These are phyloP conservation scores for Citrus hindsii DNA, from an alignment of 345 rosid species.

Conservation along the genomic window DNA sequence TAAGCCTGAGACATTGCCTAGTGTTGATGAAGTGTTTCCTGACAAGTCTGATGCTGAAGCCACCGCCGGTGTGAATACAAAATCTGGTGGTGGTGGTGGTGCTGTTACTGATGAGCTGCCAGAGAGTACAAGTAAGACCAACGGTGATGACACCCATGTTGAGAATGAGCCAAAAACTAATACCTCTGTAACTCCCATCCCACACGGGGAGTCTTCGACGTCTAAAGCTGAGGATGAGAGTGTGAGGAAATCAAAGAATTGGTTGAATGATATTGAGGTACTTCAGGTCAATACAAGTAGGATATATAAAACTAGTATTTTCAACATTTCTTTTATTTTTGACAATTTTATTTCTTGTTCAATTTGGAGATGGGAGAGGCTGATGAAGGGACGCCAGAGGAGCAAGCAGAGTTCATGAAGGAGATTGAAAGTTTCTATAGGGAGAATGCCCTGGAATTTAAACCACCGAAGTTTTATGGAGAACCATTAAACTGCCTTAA, in stretches of 20 bases:
- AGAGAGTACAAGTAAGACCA: slow-evolving; percentile 20
- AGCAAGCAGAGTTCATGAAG: slow-evolving; percentile 57
- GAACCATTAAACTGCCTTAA: slow-evolving; percentile 74
- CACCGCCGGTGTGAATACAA: slow-evolving; percentile 3
- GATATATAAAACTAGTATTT: not conserved
- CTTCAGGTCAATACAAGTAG: not conserved
- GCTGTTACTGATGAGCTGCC: slow-evolving; percentile 8
- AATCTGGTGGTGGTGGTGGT: slow-evolving; percentile 5
- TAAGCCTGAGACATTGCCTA: slow-evolving; percentile 34
- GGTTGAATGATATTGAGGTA: slow-evolving; percentile 67
- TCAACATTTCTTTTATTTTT: not conserved
- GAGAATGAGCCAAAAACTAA: slow-evolving; percentile 12
- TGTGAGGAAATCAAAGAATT: slow-evolving; percentile 47
- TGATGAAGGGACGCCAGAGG: slow-evolving; percentile 71
- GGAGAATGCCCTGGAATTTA: slow-evolving; percentile 60
- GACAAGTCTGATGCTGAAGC: slow-evolving; percentile 17
- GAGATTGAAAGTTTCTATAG: slow-evolving; percentile 65
- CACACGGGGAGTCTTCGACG: slow-evolving; percentile 20
- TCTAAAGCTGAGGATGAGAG: slow-evolving; percentile 31
- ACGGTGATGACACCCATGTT: slow-evolving; percentile 9
- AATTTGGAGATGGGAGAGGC: slow-evolving; percentile 45
- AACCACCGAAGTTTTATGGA: slow-evolving; percentile 74
- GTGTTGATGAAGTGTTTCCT: slow-evolving; percentile 30
- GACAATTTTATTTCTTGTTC: slow-evolving; percentile 12
- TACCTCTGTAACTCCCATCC: slow-evolving; percentile 17